Base-by-base conservation (phyloP, 2,329 filamentous ascomycete species). In the Fusarium euwallaceae region DNA sequence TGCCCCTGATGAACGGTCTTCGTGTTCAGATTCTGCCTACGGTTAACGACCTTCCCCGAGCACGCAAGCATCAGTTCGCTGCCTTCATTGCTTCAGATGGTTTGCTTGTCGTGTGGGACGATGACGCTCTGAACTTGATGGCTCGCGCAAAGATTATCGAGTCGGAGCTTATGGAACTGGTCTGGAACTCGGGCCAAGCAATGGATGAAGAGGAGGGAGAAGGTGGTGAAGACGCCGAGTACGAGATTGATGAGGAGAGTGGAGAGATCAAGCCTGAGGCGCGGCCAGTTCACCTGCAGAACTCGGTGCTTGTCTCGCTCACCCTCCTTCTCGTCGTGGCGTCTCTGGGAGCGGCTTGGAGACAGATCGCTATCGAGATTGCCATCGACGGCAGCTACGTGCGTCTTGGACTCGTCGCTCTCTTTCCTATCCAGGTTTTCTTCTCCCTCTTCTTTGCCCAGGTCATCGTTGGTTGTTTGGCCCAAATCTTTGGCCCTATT, bases 391-490 rank as follows among this genome's bases (percentile, higher is more conserved):
- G 86, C 43, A 87, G 83, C 70, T 94, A 89, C 78, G 82, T 85
- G 22, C 91, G 93, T 1, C 83, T 95, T 32, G 91, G 88, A 1
- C 89, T 95, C 70, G 79, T 94, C 12, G 86, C 87, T 4, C 84
- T 95, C 41, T 90, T 90, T 20, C 93, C 93, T 0, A 84, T 95
- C 36, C 92, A 95, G 80, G 87, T 95, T 68, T 95, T 95, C 86
- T 95, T 95, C 84, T 94, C 93, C 3, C 87, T 95, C 77, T 94
- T 96, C 86, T 95, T 96, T 80, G 91, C 88, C 24, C 93, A 95
- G 82, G 93, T 95, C 78, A 92, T 95, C 68, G 86, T 95, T 61
- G 93, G 93, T 70, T 94, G 92, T 79, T 82, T 95, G 78, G 91
- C 92, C 3, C 93, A 95, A 81, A 90, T 93, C 74, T 89, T 95